Evolutionary conservation across 805 yeast genomes (phyloP), one percentile per base, ranked within the genome.

Genomic region (Nakazawaea pomicola): DNA sequence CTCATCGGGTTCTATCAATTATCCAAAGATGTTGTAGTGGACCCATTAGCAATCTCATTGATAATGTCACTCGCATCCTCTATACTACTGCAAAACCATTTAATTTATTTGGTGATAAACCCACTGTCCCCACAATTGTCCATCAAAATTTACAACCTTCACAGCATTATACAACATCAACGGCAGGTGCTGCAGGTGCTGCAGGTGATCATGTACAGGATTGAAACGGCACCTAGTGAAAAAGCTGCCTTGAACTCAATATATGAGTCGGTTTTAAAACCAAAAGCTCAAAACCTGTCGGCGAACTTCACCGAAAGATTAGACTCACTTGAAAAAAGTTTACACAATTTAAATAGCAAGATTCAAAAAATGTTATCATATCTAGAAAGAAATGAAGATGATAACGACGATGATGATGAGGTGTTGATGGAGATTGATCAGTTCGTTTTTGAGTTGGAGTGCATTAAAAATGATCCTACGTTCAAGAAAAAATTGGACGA

Each of bases 1-100:
- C 25, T 41, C 14, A 27, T 33, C 4, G 45, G 45, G 15, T 32
- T 41, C 17, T 41, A 36, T 24, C 38, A 37, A 20, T 19, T 37
- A 3, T 28, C 32, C 17, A 9, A 23, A 12, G 11, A 21, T 5
- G 12, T 29, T 6, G n/a, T n/a, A 16, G 25, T 32, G 4, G 38
- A 40, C 16, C 17, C 24, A 11, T 23, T 40, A 25, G 31, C 23
- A 6, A 17, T 35, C 7, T 16, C 28, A 18, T 16, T 40, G 19
- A 11, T 40, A n/a, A n/a, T 18, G 14, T 16, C 29, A 10, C 16
- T 36, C 6, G 8, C 18, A 9, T 29, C n/a, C n/a, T n/a, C n/a
- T n/a, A n/a, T n/a, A n/a, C n/a, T n/a, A n/a, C n/a, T n/a, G n/a
- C n/a, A n/a, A n/a, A n/a, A n/a, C n/a, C n/a, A n/a, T n/a, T 17